phyloP scores from a whole-genome alignment of 805 yeast species.

The Wickerhamiella brachini region DNA sequence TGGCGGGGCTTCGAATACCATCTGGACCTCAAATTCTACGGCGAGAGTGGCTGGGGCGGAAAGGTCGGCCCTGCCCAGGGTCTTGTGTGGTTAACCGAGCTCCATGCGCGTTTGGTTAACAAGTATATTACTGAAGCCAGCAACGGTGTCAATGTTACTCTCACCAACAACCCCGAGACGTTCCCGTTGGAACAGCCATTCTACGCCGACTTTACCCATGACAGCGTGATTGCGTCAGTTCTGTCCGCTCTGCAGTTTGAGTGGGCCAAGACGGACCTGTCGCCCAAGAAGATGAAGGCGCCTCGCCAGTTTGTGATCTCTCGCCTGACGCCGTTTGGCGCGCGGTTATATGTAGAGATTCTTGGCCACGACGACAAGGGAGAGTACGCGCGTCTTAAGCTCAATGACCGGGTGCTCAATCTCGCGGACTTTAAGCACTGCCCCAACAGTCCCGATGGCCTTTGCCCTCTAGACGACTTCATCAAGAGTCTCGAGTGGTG shows the following conservation, averaged over 20 bases:
- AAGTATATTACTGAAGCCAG: constrained; percentile 36
- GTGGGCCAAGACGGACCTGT: constrained; percentile 29
- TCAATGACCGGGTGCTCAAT: constrained; percentile 28
- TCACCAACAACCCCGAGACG: constrained; percentile 17
- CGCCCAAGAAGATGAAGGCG: constrained; percentile 31
- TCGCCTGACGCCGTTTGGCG: constrained; percentile 30
- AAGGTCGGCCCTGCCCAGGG: constrained; percentile 42
- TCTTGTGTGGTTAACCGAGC: constrained; percentile 36
- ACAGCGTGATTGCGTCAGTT: constrained; percentile 48
- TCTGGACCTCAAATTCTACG: constrained; percentile 45
- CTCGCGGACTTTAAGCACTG: constrained; percentile 24
- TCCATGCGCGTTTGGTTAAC: constrained; percentile 31
- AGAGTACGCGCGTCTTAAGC: constrained; percentile 22
- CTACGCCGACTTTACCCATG: constrained; percentile 64
- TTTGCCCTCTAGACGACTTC: constrained; percentile 23
- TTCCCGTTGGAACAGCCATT: constrained; percentile 36
- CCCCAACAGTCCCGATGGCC: constrained; percentile 21
- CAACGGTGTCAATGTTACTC: constrained; percentile 35
- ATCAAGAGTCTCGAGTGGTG: constrained; percentile 20
- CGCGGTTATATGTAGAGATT: constrained; percentile 28
- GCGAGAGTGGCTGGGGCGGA: constrained; percentile 48
- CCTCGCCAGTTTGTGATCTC: constrained; percentile 29
- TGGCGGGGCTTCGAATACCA: constrained; percentile 49
- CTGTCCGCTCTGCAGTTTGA: constrained; percentile 50
- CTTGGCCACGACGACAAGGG: constrained; percentile 17